Base-by-base conservation (phyloP, 768 basidiomycete species). In the Tubosaeta sp. region DNA sequence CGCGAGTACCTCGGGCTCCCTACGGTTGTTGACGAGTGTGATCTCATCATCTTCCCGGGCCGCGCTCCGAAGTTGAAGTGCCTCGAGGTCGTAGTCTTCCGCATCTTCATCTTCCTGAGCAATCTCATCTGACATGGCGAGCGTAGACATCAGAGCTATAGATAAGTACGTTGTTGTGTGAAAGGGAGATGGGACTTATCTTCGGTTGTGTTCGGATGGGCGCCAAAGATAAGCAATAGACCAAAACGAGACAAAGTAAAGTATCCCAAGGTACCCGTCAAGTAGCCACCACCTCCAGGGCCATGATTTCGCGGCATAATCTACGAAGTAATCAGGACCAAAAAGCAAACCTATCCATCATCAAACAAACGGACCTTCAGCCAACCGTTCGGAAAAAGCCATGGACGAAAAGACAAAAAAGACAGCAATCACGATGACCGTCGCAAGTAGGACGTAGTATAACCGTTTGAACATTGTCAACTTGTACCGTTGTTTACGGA, bases 111-210 rank as follows among this genome's bases (percentile, higher is more conserved):
- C 92, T 61, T 94, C 87, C 71, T 94, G 93, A 22, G 96, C 92
- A 46, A 98, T 71, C 72, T 99, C 96, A 57, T 97, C 94, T 22
- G 91, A 94, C 87, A 97, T 94, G 31, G 92, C 84, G 54, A 99
- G 82, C 67, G 87, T 89, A 57, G 63, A 76, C 59, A 76, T 71
- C 71, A 43, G 68, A 63, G 21, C 32, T 51, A 44, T 50, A 48
- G 49, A 39, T 62, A 51, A 70, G 59, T 53, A 49, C 40, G 16
- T 44, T 36, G 53, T 31, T 18, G n/a, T 32, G 25, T 30, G 32
- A 46, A 35, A 29, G 47, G 6, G 48, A 42, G 6, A 29, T 38
- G 9, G 18, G 19, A 82, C 86, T 72, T 78, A 87, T 86, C 90
- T 84, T 73, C 87, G 79, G 75, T 94, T 94, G 66, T 89, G 83